Evolutionary conservation across 1,139 yeast genomes (phyloP).

Genomic region (Taphrina confusa): DNA sequence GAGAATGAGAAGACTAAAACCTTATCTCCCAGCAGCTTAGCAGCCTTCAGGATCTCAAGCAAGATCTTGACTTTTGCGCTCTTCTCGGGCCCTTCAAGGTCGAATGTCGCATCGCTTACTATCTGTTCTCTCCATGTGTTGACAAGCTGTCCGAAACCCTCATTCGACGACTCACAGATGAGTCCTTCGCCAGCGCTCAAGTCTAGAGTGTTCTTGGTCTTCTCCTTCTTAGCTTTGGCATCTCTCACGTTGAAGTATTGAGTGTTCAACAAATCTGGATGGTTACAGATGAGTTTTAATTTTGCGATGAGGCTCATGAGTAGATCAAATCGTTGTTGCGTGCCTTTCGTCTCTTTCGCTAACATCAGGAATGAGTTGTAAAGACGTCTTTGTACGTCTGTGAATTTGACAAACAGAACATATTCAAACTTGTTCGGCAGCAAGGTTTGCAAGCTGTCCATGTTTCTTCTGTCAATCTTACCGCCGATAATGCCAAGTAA

Average conservation of each 20-base stretch:
- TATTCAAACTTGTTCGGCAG: constrained; percentile 90
- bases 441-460: constrained; percentile 92
- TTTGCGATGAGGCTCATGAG: too few relatives aligned
- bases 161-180: neutral
- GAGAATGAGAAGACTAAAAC: constrained; percentile 8
- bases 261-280: neutral
- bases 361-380: constrained; percentile 4
- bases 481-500: constrained; percentile 87
- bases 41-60: constrained; percentile 3
- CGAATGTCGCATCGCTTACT: neutral
- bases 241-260: neutral
- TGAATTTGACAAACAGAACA: constrained; percentile 83
- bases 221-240: neutral
- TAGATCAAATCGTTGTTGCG: neutral
- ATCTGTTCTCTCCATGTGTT: neutral
- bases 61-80: constrained; percentile 1
- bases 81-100: constrained; percentile 9
- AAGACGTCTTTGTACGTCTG: constrained; percentile 57
- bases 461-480: constrained; percentile 78
- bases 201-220: too few relatives aligned
- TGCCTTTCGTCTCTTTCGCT: too few relatives aligned
- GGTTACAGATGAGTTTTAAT: constrained; percentile 7
- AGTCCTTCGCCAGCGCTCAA: too few relatives aligned
- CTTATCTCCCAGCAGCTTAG: neutral
- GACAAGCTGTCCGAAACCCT: neutral